Base-by-base conservation (phyloP, 805 yeast species). In the Schizosaccharomyces osmophilus region DNA sequence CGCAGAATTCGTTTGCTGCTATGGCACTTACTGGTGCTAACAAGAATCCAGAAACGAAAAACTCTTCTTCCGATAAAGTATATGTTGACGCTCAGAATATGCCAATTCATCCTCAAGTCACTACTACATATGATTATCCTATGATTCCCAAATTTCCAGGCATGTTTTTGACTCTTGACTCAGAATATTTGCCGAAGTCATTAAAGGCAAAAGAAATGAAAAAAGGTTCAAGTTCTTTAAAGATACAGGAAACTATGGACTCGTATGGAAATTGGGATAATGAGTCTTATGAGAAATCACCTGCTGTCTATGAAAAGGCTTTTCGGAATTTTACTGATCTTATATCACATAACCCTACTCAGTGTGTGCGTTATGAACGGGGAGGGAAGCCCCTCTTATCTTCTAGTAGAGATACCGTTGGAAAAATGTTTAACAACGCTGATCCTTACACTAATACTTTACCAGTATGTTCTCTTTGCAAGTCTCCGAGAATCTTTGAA, bases 361-460 rank as follows among this genome's bases (percentile, higher is more conserved):
- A 93, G 72, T 86, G 93, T 1, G 74, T 93, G 17, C 78, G 98
- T 62, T 89, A 90, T 71, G 87, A 88, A 55, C 69, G 85, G 36
- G 85, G 83, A 39, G 94, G 95, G 0, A 73, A 72, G 54, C 96
- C 97, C 2, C 73, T 93, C 31, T 71, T 86, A 22, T 90, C 85
- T 70, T 79, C 84, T 17, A 78, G 81, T 1, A 78, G 75, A 57
- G 90, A 82, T 63, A 77, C 75, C 0, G 74, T 79, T 4, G 78
- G 80, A 29, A 77, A 57, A 73, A 80, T 15, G 39, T 58, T 17
- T 22, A 11, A 24, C 26, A 19, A n/a, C 19, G 32, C 24, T 42
- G 8, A 24, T 59, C 1, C 61, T 63, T 5, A 48, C 62, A 55
- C 39, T 63, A 66, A 11, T 54, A 67, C 65, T 5, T 68, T 85